These are phyloP conservation scores for Apostasia ramifera DNA, from an alignment of 106 monocot species.

Conservation along the genomic window DNA sequence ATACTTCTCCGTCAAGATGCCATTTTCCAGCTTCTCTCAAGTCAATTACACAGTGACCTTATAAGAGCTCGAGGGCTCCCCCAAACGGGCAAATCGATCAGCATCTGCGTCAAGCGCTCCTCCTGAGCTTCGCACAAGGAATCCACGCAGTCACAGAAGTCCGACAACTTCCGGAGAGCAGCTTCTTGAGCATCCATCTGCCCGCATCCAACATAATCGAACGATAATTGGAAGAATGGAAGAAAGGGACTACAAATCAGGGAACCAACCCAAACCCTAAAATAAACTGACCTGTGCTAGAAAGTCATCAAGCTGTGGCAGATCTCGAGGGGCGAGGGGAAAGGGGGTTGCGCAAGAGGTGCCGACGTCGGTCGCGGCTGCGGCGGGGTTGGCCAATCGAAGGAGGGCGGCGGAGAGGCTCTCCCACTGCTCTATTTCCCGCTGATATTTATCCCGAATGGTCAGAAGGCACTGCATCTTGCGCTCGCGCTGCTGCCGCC, in stretches of 20 bases:
- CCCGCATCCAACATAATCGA: not conserved
- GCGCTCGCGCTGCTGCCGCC: not conserved
- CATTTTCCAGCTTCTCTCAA: not conserved
- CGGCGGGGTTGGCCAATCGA: not conserved
- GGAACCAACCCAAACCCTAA: not conserved
- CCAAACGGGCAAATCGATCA: slow-evolving; percentile 48
- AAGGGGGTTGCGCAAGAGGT: no score
- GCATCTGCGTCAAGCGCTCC: slow-evolving; percentile 15
- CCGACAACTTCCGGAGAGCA: slow-evolving; percentile 21
- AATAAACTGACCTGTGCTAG: not conserved
- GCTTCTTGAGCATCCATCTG: slow-evolving; percentile 46
- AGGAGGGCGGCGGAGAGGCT: slow-evolving; percentile 2
- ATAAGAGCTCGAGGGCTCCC: slow-evolving; percentile 32
- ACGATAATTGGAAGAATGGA: no score
- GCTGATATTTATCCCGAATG: slow-evolving; percentile 4
- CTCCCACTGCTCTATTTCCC: slow-evolving; percentile 9
- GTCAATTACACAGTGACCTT: slow-evolving; percentile 2
- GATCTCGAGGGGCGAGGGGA: not conserved
- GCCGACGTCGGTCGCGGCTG: not conserved
- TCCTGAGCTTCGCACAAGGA: slow-evolving; percentile 27
- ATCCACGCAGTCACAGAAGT: slow-evolving; percentile 40
- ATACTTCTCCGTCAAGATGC: not conserved
- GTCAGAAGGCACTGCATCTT: not conserved
- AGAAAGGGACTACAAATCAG: no score
- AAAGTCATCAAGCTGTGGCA: not conserved